Percentiles rank a stretch among this genome's conserved stretches.
Evolutionary conservation across 371 early-diverging fungal species (phyloP).

Genomic region (Zopfochytrium polystomum): DNA sequence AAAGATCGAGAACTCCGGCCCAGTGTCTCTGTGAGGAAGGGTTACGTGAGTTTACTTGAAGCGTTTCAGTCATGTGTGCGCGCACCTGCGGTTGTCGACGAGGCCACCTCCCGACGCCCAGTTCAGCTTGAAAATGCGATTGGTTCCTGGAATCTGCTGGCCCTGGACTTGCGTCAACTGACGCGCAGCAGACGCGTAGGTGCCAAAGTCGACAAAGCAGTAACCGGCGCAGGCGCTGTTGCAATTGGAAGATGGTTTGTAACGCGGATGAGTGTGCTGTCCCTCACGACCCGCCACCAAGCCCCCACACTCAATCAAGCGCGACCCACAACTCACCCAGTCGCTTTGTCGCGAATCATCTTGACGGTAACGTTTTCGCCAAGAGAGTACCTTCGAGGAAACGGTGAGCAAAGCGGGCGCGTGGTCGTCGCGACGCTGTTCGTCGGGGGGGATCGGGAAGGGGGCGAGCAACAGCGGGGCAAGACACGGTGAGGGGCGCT

Average conservation of each 20-base stretch:
- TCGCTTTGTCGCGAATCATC: conserved; percentile 78
- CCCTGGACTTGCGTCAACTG: conserved; percentile 71
- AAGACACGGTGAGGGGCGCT: conserved; percentile 2
- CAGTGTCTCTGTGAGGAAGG: too few relatives aligned
- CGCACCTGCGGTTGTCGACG: conserved; percentile 26
- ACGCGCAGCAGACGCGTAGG: conserved; percentile 57
- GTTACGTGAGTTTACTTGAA: too few relatives aligned
- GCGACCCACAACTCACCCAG: conserved; percentile 48
- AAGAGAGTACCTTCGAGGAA: neutral
- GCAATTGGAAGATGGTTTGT: neutral
- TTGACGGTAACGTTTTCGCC: too few relatives aligned
- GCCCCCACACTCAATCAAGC: neutral
- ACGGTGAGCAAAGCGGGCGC: too few relatives aligned
- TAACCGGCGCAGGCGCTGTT: conserved; percentile 34
- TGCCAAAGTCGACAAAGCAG: too few relatives aligned
- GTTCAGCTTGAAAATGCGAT: too few relatives aligned
- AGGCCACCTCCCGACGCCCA: conserved; percentile 76
- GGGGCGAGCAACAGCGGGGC: too few relatives aligned
- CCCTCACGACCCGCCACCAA: neutral
- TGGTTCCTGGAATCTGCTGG: conserved; percentile 73
- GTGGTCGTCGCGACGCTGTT: too few relatives aligned
- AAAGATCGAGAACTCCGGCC: conserved; percentile 76
- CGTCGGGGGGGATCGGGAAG: neutral
- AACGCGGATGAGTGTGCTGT: neutral
- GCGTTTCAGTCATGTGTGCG: too few relatives aligned